phyloP scores from a whole-genome alignment of 768 basidiomycete genomes.

The Naganishia randhawae region DNA sequence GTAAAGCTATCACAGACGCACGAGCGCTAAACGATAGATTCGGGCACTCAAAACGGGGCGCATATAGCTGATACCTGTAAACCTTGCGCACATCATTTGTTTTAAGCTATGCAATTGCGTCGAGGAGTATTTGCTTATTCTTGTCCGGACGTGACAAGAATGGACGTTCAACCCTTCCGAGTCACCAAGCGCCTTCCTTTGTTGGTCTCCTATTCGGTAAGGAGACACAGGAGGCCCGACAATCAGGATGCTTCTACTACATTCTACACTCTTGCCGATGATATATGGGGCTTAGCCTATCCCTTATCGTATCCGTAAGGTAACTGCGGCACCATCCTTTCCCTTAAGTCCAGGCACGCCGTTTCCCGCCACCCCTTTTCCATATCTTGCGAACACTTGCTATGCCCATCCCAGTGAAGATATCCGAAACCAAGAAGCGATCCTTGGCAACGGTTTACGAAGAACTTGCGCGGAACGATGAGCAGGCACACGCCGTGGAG shows the following conservation, averaged over 20 bases:
- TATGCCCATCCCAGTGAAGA: neutral
- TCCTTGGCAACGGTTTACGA: neutral
- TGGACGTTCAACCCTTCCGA: neutral
- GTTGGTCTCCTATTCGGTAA: neutral
- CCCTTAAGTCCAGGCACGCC: neutral
- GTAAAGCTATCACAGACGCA: constrained; percentile 73
- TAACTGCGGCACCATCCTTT: neutral
- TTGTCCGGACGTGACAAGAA: neutral
- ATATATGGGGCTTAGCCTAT: neutral
- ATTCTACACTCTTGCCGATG: neutral
- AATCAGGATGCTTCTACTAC: no score
- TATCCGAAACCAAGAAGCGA: neutral
- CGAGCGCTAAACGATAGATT: constrained; percentile 78
- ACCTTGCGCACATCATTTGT: no score
- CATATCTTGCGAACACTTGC: neutral
- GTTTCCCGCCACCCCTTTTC: neutral
- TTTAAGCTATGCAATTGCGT: no score
- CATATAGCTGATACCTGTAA: constrained; percentile 43
- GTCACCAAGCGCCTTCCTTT: neutral
- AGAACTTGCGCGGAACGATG: neutral
- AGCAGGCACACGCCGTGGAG: neutral
- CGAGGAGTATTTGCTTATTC: no score
- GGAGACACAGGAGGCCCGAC: neutral
- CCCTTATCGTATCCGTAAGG: neutral
- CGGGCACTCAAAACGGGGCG: constrained; percentile 55